Conservation (phyloP, 169 alveolate species). For the Cryptosporidium xiaoi region DNA sequence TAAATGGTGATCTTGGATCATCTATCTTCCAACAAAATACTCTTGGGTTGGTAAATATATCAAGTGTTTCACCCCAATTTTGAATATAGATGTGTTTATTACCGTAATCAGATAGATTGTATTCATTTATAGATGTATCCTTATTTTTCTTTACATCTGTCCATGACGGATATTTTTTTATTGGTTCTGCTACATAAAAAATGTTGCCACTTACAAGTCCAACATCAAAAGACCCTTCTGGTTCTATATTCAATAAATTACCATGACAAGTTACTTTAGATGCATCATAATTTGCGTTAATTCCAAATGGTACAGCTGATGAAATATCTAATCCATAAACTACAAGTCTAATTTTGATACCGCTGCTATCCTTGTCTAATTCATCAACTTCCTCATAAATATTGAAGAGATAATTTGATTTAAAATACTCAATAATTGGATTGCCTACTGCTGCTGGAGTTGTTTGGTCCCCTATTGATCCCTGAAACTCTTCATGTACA, state of each 20-base stretch:
- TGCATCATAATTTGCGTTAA: slow-evolving; percentile 12
- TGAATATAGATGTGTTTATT: slow-evolving; percentile 3
- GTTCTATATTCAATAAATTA: neutral
- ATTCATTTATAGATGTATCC: neutral
- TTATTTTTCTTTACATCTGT: slow-evolving; percentile 22
- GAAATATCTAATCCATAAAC: slow-evolving; percentile 13
- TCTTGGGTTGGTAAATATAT: slow-evolving; percentile 23
- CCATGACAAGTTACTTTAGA: slow-evolving; percentile 14
- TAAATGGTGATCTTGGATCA: neutral
- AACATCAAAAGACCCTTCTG: slow-evolving; percentile 31
- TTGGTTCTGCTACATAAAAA: slow-evolving; percentile 53
- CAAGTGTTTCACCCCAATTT: slow-evolving; percentile 50
- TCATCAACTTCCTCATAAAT: slow-evolving; percentile 12
- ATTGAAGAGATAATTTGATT: slow-evolving; percentile 30
- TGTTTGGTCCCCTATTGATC: slow-evolving; percentile 7
- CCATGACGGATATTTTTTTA: slow-evolving; percentile 30
- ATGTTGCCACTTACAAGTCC: slow-evolving; percentile 15
- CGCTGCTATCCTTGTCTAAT: neutral
- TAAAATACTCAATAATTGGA: slow-evolving; percentile 21
- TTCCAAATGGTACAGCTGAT: slow-evolving; percentile 36
- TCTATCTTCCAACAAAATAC: slow-evolving; percentile 54
- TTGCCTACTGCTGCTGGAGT: neutral
- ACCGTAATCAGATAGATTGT: slow-evolving; percentile 23
- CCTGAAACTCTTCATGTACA: neutral
- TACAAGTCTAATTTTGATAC: neutral